Base-by-base conservation (phyloP, 2,329 filamentous ascomycete genomes). In the Trichoderma koningii region DNA sequence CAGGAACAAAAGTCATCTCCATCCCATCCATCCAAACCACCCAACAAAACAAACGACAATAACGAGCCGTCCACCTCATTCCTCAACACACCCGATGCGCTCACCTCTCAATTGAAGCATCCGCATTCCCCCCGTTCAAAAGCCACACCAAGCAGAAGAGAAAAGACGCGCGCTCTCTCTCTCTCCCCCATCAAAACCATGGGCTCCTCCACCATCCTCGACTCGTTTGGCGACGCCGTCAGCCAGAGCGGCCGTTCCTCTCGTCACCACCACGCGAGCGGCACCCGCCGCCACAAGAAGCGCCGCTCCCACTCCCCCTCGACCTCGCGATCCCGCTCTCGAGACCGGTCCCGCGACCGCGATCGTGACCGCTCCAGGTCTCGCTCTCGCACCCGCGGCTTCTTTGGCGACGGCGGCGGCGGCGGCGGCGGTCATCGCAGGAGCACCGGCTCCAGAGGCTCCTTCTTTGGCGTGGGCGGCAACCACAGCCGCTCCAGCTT, bases 121-220 rank as follows among this genome's bases (percentile, higher is more conserved):
- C 34, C 2, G 7, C 30, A 30, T 30, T 30, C 26, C 59, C n/a
- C 21, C 48, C 28, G 41, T 26, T 50, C 34, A 41, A 53, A 61
- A 30, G 52, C 59, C 30, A 21, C 48, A 53, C 1, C 7, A 34
- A 26, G 28, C 6, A 38, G 12, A 21, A 2, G 45, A 34, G 34
- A 28, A 3, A 14, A 12, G 4, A 14, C 1, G 2, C 7, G 12
- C 34, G 7, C n/a, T n/a, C 30, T 34, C 41, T 21, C 38, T 34
- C 41, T 21, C 38, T 17, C 47, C 51, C n/a, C 17, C 48, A 55
- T 41, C 44, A 38, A 5, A 38, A 5, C 10, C 50, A 66, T 66
- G 65, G 65, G 53, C 26, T 93, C 91, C 7, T 91, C 90, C 3
- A 74, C 74, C 68, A 77, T 78, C 70, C 70, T 77, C 67, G 74